phyloP scores from a whole-genome alignment of 2,329 filamentous ascomycete species.

The Talaromyces sp. region DNA sequence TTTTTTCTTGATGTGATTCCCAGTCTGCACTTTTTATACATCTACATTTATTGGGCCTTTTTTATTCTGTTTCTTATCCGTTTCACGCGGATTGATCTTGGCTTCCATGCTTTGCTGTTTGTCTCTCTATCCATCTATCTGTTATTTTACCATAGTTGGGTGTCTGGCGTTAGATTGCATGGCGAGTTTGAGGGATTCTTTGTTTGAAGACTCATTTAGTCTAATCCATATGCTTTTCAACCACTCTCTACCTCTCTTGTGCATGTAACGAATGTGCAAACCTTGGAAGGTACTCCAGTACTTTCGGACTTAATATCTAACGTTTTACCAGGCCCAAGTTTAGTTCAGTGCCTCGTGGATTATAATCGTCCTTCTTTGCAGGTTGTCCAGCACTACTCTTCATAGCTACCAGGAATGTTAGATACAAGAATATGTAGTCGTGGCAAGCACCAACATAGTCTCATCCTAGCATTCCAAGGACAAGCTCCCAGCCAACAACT shows the following conservation, averaged over 20 bases:
- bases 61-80: conserved; percentile 1
- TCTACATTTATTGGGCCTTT: conserved; percentile 19
- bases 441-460: not conserved
- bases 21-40: conserved; percentile 19
- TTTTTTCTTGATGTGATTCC: conserved; percentile 19
- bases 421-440: not conserved
- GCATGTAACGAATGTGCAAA: not conserved
- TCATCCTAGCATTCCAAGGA: not conserved
- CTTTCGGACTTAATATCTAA: no score
- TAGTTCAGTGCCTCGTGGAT: no score
- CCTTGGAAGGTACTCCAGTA: no score
- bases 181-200: not conserved
- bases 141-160: conserved; percentile 10
- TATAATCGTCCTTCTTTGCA: no score
- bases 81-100: not conserved
- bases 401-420: no score
- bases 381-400: not conserved
- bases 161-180: conserved; percentile 2
- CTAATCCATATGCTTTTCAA: not conserved
- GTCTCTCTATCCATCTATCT: conserved; percentile 12
- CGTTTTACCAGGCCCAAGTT: no score
- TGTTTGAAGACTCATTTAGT: not conserved
- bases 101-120: conserved; percentile 1
- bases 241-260: not conserved
- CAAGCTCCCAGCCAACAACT: not conserved